Base-by-base conservation (phyloP, 306 rosid species). In the Trifolium fragiferum region DNA sequence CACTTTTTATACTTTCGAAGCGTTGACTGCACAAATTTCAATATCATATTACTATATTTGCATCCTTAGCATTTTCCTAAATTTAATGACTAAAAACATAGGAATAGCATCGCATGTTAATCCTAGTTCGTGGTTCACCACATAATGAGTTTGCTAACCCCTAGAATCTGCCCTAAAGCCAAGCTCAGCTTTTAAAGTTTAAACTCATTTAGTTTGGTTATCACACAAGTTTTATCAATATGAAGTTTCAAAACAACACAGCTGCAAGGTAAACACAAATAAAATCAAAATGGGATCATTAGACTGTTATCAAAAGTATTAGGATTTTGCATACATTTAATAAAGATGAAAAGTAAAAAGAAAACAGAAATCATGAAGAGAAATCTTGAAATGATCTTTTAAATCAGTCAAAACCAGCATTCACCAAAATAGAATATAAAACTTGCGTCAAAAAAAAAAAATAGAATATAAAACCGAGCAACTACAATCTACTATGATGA, bases 401-500 rank as follows among this genome's bases (percentile, higher is more conserved):
- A 20, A 49, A 49, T 16, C 55, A 49, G 9, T 62, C 3, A 50
- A 66, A 66, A 66, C 46, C 25, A 77, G 51, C 66, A 74, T 49
- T 49, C 65, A 27, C 33, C 51, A 32, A 74, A 74, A 67, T 15
- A 50, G 16, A 25, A 60, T 19, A 19, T 25, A 67, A 65, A 58
- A 67, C 46, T n/a, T n/a, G n/a, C n/a, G n/a, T n/a, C n/a, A n/a
- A n/a, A n/a, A n/a, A n/a, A n/a, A n/a, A n/a, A 32, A 74, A 74
- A 67, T 15, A 50, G 16, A 25, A 60, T 19, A 19, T 25, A 67
- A 65, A 58, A 67, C 46, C 13, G 38, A 6, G 49, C 37, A 33
- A 40, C 72, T 43, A 49, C 61, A 40, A 75, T 68, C 75, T 60
- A 77, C 41, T 57, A 40, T 20, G 25, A 64, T 41, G 53, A 51